Evolutionary conservation across 805 yeast species (phyloP), one percentile per base, ranked within the genome.

Genomic region (Zygoascus bituminiphila): DNA sequence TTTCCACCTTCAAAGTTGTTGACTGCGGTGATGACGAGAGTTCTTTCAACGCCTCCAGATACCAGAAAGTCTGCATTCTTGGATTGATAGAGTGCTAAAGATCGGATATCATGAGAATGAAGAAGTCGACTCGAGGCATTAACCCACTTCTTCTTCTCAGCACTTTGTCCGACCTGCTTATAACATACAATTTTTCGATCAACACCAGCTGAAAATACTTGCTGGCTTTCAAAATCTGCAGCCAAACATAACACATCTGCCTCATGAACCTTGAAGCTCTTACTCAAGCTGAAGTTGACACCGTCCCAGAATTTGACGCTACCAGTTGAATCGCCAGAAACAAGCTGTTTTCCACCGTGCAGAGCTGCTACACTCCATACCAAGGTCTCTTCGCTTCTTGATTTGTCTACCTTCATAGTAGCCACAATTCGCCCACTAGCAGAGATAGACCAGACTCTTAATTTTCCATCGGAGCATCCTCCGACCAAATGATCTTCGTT

Each of bases 241-340:
- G 83, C 69, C 43, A 93, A 68, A 49, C 88, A 78, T 54, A 93
- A 70, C 3, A 89, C 86, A 74, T 93, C 99, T 1, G 96, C 96
- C 44, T 84, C 94, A 62, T 93, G 98, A 9, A 79, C 79, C 54
- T 79, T 76, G 64, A 88, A 88, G 21, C 84, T 79, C 65, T 91
- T 98, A 45, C 79, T 71, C 51, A 93, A 69, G 1, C 96, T 81
- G 56, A 80, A 81, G 56, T 78, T 82, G 43, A 77, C 75, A 53
- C 83, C 72, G 59, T 91, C 96, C 99, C 99, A 93, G 54, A 93
- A 76, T 65, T 91, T 91, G 46, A 93, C 78, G 7, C 85, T 75
- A 1, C 99, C 99, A 1, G 97, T 91, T 5, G 97, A 88, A 68
- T 93, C 99, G 47, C 98, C 98, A 51, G 88, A 80, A n/a, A 87